phyloP scores from a whole-genome alignment of 805 yeast genomes.

The Debaryomyces castellii region DNA sequence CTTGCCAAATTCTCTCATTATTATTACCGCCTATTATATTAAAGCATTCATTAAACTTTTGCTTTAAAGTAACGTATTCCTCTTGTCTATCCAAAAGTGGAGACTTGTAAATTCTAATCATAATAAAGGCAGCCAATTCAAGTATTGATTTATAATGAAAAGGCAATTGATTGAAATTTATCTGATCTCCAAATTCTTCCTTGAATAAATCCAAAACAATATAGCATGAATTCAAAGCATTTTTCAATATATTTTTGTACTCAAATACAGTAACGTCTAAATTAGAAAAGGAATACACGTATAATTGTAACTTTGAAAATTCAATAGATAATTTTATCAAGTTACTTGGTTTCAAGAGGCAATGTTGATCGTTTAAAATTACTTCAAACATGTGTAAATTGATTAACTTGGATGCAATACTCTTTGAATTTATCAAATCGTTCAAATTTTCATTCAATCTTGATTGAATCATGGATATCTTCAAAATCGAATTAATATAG shows the following conservation, averaged over 20 bases:
- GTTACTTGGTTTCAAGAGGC: conserved; percentile 15
- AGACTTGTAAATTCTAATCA: conserved; percentile 32
- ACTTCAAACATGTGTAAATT: conserved; percentile 44
- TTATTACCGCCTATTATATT: conserved; percentile 11
- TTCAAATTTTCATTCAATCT: conserved; percentile 40
- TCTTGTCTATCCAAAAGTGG: conserved; percentile 24
- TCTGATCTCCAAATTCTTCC: conserved; percentile 16
- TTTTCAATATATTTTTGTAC: conserved; percentile 26
- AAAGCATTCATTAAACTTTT: conserved; percentile 21
- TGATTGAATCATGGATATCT: conserved; percentile 37
- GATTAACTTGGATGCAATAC: conserved; percentile 30
- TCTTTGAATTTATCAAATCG: conserved; percentile 21
- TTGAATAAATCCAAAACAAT: conserved; percentile 23
- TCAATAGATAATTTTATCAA: conserved; percentile 33
- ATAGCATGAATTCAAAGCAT: conserved; percentile 28
- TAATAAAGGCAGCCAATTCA: conserved; percentile 29
- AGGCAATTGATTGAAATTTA: conserved; percentile 32
- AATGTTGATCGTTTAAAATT: conserved; percentile 27
- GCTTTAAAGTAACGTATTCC: conserved; percentile 25
- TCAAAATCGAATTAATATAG: conserved; percentile 25
- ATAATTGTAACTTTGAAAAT: conserved; percentile 38
- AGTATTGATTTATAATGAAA: conserved; percentile 40
- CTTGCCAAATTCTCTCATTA: conserved; percentile 19
- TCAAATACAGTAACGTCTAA: conserved; percentile 23
- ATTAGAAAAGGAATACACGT: conserved; percentile 31